phyloP scores from a whole-genome alignment of 176 grass and related monocot species.

The Triticum aestivum region DNA sequence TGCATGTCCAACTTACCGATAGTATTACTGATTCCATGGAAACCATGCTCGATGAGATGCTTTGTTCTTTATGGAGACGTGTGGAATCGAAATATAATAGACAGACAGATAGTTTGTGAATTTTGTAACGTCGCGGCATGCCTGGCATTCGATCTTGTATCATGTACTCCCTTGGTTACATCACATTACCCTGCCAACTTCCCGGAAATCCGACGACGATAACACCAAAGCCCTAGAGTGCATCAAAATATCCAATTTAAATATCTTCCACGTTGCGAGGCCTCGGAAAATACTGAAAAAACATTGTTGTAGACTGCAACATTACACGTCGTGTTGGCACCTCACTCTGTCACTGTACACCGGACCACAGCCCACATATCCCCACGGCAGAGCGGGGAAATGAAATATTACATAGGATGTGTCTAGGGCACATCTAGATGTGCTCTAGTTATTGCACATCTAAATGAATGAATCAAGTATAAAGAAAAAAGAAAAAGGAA shows the following conservation, averaged over 20 bases:
- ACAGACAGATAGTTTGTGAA: background rate
- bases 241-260: background rate
- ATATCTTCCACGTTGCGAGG: background rate
- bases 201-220: background rate
- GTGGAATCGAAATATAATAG: background rate
- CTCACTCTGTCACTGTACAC: background rate
- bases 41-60: background rate
- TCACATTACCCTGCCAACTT: too few relatives aligned
- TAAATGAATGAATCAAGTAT: too few relatives aligned
- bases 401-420: background rate
- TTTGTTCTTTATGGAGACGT: background rate
- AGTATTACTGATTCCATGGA: background rate
- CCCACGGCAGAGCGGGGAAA: background rate
- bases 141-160: background rate
- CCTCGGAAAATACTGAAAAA: background rate
- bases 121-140: background rate
- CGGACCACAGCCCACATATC: conserved; percentile 15
- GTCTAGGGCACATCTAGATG: too few relatives aligned
- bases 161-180: background rate
- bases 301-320: background rate
- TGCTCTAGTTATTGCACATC: too few relatives aligned
- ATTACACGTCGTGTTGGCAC: background rate
- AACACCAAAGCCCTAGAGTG: background rate
- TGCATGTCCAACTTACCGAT: background rate
- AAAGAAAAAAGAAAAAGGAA: too few relatives aligned